A percentile compares a stretch with the other conserved stretches of the same genome.
Conservation (phyloP, 1,284 basidiomycete species). For the Pseudozyma thailandica region DNA sequence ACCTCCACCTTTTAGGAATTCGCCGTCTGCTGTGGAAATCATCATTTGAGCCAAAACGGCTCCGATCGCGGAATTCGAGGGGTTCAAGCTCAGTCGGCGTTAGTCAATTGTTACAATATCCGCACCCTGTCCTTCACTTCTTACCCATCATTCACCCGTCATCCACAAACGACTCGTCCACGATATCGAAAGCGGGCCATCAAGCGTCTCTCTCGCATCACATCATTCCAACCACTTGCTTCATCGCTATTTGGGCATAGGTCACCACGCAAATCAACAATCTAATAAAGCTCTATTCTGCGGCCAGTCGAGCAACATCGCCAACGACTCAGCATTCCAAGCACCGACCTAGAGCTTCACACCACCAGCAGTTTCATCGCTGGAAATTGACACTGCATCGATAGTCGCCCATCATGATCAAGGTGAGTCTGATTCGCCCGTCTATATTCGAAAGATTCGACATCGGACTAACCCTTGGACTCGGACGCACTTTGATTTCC, state of each 20-base stretch:
- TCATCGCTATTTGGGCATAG: no score
- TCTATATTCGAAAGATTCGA: neutral
- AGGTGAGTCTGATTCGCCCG: slow-evolving; percentile 11
- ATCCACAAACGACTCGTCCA: neutral
- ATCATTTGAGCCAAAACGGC: no score
- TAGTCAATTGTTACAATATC: slow-evolving; percentile 3
- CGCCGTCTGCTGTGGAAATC: slow-evolving; percentile 13
- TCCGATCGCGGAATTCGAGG: slow-evolving; percentile 19
- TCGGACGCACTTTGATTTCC: no score
- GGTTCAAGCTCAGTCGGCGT: slow-evolving; percentile 19
- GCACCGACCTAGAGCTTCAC: no score
- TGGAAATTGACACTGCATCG: no score
- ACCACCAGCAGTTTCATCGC: no score
- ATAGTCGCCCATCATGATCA: slow-evolving; percentile 31
- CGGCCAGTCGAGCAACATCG: no score
- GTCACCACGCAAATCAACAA: no score
- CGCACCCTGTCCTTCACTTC: neutral
- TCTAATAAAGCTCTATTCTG: no score
- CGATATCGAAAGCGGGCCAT: neutral
- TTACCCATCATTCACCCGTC: neutral
- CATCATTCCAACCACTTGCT: neutral
- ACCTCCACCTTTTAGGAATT: slow-evolving; percentile 24
- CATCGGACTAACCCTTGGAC: no score
- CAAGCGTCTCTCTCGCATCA: neutral
- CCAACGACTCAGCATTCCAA: no score